Percentiles rank a stretch among this genome's conserved stretches.
Evolutionary conservation across 2,329 filamentous ascomycete genomes (phyloP).

Genomic region (Dryadomyces quercivorus): DNA sequence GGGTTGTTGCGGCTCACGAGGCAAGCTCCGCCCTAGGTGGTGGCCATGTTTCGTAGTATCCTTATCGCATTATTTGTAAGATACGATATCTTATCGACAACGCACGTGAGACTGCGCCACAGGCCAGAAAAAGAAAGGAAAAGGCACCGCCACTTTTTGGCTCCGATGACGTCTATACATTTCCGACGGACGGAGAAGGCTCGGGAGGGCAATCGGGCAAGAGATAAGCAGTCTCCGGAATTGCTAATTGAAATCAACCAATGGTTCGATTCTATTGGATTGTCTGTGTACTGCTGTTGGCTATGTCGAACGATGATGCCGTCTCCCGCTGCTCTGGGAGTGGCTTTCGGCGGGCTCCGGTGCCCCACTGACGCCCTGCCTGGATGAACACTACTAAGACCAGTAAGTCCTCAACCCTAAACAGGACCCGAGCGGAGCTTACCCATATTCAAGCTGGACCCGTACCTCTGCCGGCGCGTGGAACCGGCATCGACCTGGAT

Average conservation of each 20-base stretch:
- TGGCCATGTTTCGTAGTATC: not conserved
- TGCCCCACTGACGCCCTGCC: constrained; percentile 12
- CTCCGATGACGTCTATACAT: not conserved
- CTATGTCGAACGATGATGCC: constrained; percentile 1
- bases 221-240: not conserved
- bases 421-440: not conserved
- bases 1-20: not conserved
- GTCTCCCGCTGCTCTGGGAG: constrained; percentile 3
- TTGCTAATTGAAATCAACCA: not conserved
- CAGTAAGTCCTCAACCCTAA: not conserved
- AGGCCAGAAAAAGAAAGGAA: not conserved
- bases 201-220: not conserved
- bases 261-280: not conserved
- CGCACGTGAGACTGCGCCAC: not conserved
- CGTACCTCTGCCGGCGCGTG: not conserved
- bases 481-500: not conserved
- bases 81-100: not conserved
- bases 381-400: not conserved
- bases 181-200: not conserved
- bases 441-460: not conserved
- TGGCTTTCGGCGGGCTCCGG: constrained; percentile 17
- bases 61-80: not conserved
- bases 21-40: not conserved
- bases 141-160: not conserved
- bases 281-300: not conserved